Evolutionary conservation across 345 rosid species (phyloP), one percentile per base, ranked within the genome.

Genomic region (Camelina neglecta): DNA sequence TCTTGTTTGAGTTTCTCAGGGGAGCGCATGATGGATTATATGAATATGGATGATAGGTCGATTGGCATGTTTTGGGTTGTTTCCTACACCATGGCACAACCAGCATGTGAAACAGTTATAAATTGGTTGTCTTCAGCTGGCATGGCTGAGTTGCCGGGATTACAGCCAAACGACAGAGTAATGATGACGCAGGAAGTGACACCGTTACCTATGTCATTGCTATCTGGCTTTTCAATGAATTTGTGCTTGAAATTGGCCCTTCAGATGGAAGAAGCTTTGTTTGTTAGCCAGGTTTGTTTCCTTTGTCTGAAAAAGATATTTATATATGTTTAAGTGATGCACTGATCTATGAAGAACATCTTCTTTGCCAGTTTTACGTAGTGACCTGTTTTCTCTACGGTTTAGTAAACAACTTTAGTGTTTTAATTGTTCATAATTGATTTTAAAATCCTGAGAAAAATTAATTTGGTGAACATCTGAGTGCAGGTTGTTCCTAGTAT

Each of bases 41-140:
- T 87, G 90, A 92, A 86, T 86, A 89, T 95, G 97, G 99, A 95
- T 85, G 96, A 93, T 61, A 88, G 87, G 81, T 90, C 99, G 49
- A 80, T 89, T 73, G 98, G 97, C 81, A 95, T 95, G 99, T 95
- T 95, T 83, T 95, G 99, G 99, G 99, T 95, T 72, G 96, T 92
- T 39, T 89, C 98, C 63, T 88, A 90, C 78, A 89, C 98, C 56
- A 92, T 89, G 98, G 90, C 99, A 67, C 98, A 95, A 60, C 96
- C 96, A 49, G 99, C 94, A 50, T 86, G 86, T 84, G 98, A 95
- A 73, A 83, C 88, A 62, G 91, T 90, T 67, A 83, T 90, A 75
- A 84, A 50, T 65, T 95, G 99, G 99, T 82, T 95, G 71, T 79
- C 90, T 77, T 83, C 97, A 50, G 89, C 85, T 77, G 97, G 99